phyloP scores from a whole-genome alignment of 805 yeast species.

The Candida methanosorbosa region DNA sequence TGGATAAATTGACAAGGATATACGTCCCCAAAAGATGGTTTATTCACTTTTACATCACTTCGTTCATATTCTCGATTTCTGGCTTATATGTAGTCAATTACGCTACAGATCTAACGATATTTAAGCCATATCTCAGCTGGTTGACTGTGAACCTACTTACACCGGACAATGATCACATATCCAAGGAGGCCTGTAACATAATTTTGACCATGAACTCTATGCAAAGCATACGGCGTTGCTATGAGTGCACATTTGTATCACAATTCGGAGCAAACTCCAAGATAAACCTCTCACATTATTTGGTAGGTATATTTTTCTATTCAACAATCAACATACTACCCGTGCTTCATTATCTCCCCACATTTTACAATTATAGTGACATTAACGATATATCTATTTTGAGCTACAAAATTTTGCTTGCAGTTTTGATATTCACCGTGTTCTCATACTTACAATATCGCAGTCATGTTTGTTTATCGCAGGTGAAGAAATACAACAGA shows the following conservation, averaged over 20 bases:
- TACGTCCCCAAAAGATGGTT: slow-evolving; percentile 61
- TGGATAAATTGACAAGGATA: not conserved
- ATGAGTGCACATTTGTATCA: slow-evolving; percentile 44
- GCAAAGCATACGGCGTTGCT: slow-evolving; percentile 48
- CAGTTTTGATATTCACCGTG: not conserved
- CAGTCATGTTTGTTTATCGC: slow-evolving; percentile 43
- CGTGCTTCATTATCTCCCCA: slow-evolving; percentile 9
- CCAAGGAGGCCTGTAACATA: slow-evolving; percentile 1
- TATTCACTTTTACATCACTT: slow-evolving; percentile 44
- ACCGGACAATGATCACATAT: too few relatives aligned
- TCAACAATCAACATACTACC: slow-evolving; percentile 33
- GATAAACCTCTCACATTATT: slow-evolving; percentile 60
- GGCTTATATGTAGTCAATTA: too few relatives aligned
- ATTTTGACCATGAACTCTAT: slow-evolving; percentile 22
- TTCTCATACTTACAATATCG: slow-evolving; percentile 35
- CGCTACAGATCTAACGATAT: too few relatives aligned
- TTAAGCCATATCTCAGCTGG: too few relatives aligned
- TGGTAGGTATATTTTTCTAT: slow-evolving; percentile 58
- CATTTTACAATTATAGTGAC: not conserved
- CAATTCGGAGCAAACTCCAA: slow-evolving; percentile 37
- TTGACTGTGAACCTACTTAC: too few relatives aligned
- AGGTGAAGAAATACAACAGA: slow-evolving; percentile 42
- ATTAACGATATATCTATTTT: not conserved
- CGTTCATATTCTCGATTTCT: too few relatives aligned
- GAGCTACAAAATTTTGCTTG: not conserved